Percentiles rank a stretch among this genome's conserved stretches.
Evolutionary conservation across 768 basidiomycete species (phyloP).

Genomic region (Clitopilus hobsonii): DNA sequence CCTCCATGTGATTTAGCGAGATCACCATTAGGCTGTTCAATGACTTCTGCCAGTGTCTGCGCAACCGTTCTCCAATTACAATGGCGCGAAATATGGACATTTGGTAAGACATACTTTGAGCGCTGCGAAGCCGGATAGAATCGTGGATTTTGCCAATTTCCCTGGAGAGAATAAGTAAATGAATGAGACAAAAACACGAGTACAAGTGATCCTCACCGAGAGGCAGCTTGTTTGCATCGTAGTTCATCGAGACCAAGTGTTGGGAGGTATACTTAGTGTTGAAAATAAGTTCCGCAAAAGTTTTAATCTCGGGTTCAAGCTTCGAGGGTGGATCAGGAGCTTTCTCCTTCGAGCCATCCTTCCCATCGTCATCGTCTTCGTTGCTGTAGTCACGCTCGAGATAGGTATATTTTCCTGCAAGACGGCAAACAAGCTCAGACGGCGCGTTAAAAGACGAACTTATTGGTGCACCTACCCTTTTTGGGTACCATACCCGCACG

Average conservation of each 20-base stretch:
- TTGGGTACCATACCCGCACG: conserved; percentile 47
- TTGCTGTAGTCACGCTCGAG: conserved; percentile 56
- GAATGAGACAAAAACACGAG: neutral
- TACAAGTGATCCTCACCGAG: conserved; percentile 35
- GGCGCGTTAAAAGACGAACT: neutral
- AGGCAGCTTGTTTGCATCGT: conserved; percentile 61
- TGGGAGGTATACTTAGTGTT: conserved; percentile 48
- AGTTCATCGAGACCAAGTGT: conserved; percentile 57
- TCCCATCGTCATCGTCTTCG: conserved; percentile 34
- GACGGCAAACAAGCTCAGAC: neutral
- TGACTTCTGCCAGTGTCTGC: conserved; percentile 49
- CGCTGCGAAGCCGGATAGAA: conserved; percentile 53
- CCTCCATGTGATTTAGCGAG: conserved; percentile 32
- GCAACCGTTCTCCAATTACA: too few relatives aligned
- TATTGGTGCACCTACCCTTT: conserved; percentile 31
- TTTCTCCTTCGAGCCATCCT: conserved; percentile 24
- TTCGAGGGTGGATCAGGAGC: conserved; percentile 41
- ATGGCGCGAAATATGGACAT: too few relatives aligned
- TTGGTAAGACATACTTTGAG: conserved; percentile 39
- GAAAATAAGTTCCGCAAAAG: conserved; percentile 52
- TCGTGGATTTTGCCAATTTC: conserved; percentile 57
- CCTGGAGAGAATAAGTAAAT: conserved; percentile 23
- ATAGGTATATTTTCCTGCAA: conserved; percentile 54
- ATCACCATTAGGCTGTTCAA: conserved; percentile 38
- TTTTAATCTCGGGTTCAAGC: conserved; percentile 42